These are phyloP conservation scores for Iberis pinnata DNA, from an alignment of 345 rosid genomes.

Conservation along the genomic window DNA sequence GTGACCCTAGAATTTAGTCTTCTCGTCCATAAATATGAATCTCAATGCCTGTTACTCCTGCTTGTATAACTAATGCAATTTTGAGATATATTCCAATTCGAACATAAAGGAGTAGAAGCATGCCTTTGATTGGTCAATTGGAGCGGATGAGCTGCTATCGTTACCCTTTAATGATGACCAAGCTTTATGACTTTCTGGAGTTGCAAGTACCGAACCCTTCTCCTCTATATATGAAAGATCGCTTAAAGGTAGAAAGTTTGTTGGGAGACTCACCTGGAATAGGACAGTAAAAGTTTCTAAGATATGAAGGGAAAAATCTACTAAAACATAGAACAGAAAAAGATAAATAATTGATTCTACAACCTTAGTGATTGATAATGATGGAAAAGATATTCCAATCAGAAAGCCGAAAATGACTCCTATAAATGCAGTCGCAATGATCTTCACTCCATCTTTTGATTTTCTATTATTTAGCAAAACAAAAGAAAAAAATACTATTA, in stretches of 20 bases:
- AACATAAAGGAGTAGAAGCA: constrained; percentile 13
- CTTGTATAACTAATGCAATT: background rate
- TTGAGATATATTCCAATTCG: constrained; percentile 4
- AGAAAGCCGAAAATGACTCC: constrained; percentile 74
- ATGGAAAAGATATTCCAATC: constrained; percentile 70
- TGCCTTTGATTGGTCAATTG: constrained; percentile 50
- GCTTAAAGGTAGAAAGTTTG: constrained; percentile 40
- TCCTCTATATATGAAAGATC: constrained; percentile 46
- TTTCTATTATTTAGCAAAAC: constrained; percentile 46
- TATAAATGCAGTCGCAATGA: constrained; percentile 49
- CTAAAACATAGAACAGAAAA: constrained; percentile 10
- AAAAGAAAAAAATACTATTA: constrained; percentile 13
- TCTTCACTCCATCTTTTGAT: constrained; percentile 71
- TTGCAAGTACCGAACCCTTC: constrained; percentile 33
- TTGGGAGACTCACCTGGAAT: constrained; percentile 56
- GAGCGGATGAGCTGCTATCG: constrained; percentile 29
- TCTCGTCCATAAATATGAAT: background rate
- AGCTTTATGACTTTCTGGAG: constrained; percentile 36
- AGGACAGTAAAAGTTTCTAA: background rate
- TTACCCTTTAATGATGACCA: constrained; percentile 34
- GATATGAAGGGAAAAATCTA: background rate
- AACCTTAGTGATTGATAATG: constrained; percentile 69
- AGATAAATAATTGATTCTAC: constrained; percentile 1
- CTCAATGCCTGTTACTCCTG: no score
- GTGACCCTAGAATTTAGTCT: constrained; percentile 6